Percentiles rank a stretch among this genome's conserved stretches.
These are phyloP conservation scores for Hanseniaspora lachancei DNA, from an alignment of 805 yeast species.

Conservation along the genomic window DNA sequence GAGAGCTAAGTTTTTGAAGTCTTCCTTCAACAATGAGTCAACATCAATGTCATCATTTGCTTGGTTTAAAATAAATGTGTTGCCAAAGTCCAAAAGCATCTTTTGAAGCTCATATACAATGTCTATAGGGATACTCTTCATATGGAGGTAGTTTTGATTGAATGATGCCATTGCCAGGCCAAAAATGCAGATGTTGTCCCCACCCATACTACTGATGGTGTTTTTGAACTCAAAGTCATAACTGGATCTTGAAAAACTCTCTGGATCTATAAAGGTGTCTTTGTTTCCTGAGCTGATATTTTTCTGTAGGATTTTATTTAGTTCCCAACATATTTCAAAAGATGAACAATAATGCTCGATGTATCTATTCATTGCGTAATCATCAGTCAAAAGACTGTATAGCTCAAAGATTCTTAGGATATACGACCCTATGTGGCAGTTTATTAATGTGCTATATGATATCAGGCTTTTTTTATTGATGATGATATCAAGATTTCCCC, in stretches of 20 bases:
- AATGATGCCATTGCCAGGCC: neutral
- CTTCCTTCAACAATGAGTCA: constrained; percentile 5
- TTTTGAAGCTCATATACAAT: constrained; percentile 7
- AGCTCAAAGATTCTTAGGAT: constrained; percentile 1
- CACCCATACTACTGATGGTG: neutral
- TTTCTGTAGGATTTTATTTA: neutral
- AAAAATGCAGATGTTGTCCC: constrained; percentile 8
- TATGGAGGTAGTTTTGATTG: neutral
- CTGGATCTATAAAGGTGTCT: neutral
- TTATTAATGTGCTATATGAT: neutral
- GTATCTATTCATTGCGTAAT: neutral
- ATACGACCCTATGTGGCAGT: constrained; percentile 5
- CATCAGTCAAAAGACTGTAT: constrained; percentile 1
- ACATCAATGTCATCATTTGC: neutral
- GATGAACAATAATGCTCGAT: constrained; percentile 3
- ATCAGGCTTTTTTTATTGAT: neutral
- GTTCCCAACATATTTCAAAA: constrained; percentile 7
- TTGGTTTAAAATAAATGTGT: neutral
- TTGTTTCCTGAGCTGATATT: neutral
- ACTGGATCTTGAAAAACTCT: neutral
- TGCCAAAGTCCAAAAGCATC: constrained; percentile 9
- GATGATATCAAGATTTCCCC: neutral
- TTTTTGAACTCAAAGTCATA: constrained; percentile 8
- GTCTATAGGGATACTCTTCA: constrained; percentile 10
- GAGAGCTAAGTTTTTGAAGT: constrained; percentile 5